A percentile compares a stretch with the other conserved stretches of the same genome.
Evolutionary conservation across 441 rosid species (phyloP).

Genomic region (Pelargonium cotyledonis): DNA sequence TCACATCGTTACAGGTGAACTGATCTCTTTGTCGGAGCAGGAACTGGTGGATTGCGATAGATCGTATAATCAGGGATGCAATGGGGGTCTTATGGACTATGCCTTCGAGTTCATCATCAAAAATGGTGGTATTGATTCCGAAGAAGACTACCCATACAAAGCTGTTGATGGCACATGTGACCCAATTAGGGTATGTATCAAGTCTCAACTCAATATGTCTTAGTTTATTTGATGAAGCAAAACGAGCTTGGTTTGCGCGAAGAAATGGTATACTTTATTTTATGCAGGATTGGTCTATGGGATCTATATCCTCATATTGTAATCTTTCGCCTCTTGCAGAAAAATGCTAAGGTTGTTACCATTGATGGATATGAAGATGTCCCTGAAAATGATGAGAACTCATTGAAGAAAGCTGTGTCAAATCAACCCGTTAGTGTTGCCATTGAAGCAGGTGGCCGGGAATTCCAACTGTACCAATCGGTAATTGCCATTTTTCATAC

Average conservation of each 20-base stretch:
- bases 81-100: conserved; percentile 19
- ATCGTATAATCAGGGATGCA: conserved; percentile 32
- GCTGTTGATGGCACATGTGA: conserved; percentile 37
- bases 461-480: conserved; percentile 53
- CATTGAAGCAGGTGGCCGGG: conserved; percentile 59
- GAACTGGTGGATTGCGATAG: conserved; percentile 61
- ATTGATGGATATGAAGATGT: conserved; percentile 73
- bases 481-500: conserved; percentile 21
- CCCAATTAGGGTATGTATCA: conserved; percentile 27
- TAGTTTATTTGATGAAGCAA: neutral
- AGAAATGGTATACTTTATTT: neutral
- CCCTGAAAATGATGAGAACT: conserved; percentile 33
- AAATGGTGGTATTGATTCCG: conserved; percentile 56
- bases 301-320: neutral
- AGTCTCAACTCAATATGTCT: no score
- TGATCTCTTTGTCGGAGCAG: conserved; percentile 56
- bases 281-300: neutral
- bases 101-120: conserved; percentile 47
- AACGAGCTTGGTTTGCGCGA: neutral
- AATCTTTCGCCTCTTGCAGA: conserved; percentile 25
- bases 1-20: conserved; percentile 54
- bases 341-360: conserved; percentile 47
- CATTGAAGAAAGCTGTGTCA: conserved; percentile 54
- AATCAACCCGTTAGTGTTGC: conserved; percentile 72
- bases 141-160: conserved; percentile 50